phyloP scores from a whole-genome alignment of 73 alveolate species.

The Paramecium sexaurelia region DNA sequence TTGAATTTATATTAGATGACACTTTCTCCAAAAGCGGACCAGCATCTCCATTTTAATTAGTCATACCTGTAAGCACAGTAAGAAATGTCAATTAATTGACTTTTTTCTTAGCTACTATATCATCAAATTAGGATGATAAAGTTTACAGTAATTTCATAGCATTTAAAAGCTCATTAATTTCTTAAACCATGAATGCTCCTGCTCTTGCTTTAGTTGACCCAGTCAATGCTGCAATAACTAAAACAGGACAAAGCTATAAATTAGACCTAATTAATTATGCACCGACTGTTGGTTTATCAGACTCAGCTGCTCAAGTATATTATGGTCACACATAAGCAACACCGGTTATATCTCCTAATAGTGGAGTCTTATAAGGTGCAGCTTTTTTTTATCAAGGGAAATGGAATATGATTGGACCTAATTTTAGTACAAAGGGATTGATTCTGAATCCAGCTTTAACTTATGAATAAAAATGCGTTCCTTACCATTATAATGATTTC shows the following conservation, averaged over 20 bases:
- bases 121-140: neutral
- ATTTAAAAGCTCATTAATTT: neutral
- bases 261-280: neutral
- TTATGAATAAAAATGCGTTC: neutral
- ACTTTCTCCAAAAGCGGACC: slow-evolving; percentile 21
- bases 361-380: neutral
- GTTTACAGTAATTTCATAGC: neutral
- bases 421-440: neutral
- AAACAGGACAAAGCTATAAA: neutral
- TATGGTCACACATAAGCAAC: slow-evolving; percentile 28
- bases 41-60: slow-evolving; percentile 54
- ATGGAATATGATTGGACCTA: slow-evolving; percentile 25
- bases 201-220: neutral
- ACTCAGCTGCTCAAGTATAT: neutral
- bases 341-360: neutral
- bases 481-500: neutral
- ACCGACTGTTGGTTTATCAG: neutral
- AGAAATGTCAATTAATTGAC: neutral
- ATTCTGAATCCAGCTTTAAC: slow-evolving; percentile 1
- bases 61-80: slow-evolving; percentile 15
- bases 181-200: neutral
- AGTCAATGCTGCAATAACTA: neutral
- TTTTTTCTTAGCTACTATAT: neutral
- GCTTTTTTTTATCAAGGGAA: slow-evolving; percentile 25
- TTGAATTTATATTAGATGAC: slow-evolving; percentile 36